A percentile compares a stretch with the other conserved stretches of the same genome.
These are phyloP conservation scores for Lophiostoma macrostomum DNA, from an alignment of 495 filamentous ascomycete species.

Conservation along the genomic window DNA sequence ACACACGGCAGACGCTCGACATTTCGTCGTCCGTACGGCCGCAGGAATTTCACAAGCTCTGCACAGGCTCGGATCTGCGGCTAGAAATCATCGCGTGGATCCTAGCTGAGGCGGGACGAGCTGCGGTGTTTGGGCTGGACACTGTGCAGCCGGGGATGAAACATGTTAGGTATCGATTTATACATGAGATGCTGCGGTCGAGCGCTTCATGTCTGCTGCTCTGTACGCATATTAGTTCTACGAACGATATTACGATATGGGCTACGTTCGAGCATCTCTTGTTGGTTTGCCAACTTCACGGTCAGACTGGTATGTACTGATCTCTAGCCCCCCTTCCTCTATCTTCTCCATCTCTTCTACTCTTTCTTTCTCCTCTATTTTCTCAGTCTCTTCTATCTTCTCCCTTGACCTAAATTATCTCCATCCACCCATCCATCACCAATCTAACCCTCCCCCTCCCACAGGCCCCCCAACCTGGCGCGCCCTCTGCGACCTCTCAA, in stretches of 20 bases:
- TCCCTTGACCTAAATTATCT: neutral
- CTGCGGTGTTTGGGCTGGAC: constrained; percentile 3
- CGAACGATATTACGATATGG: constrained; percentile 25
- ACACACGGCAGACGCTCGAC: constrained; percentile 6
- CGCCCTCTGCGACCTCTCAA: constrained; percentile 16
- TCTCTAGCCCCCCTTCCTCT: too few species aligned
- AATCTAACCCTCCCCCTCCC: too few species aligned
- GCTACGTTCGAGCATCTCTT: constrained; percentile 16
- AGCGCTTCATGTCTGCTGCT: constrained; percentile 18
- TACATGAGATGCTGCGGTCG: constrained; percentile 17
- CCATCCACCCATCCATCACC: too few species aligned
- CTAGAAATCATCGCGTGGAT: constrained; percentile 16
- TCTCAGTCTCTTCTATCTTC: neutral
- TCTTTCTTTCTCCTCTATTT: too few species aligned
- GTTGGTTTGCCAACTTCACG: constrained; percentile 1
- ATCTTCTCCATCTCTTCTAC: too few species aligned
- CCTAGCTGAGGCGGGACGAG: constrained; percentile 6
- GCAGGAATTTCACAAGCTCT: constrained; percentile 7
- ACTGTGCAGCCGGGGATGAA: neutral
- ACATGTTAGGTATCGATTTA: neutral
- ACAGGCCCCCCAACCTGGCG: constrained; percentile 21
- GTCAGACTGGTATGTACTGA: constrained; percentile 12
- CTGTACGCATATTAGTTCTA: constrained; percentile 4
- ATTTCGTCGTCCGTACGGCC: constrained; percentile 5
- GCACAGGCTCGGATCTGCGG: constrained; percentile 20